Base-by-base conservation (phyloP, 768 basidiomycete genomes). In the Macrolepiota albuminosa region DNA sequence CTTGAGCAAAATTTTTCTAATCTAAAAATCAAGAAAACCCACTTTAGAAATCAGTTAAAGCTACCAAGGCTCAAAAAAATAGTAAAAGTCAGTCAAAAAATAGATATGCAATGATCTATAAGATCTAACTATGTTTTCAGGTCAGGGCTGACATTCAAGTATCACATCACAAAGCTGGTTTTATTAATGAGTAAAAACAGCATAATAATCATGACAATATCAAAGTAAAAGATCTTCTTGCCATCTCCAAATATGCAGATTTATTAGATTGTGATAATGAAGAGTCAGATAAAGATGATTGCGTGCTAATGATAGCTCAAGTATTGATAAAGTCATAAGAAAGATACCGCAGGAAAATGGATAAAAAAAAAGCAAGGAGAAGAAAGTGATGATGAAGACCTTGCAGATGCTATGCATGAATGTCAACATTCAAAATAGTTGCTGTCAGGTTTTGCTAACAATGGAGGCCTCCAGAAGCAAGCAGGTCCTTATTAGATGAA, bases 351-450 rank as follows among this genome's bases (percentile, higher is more conserved):
- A 54, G 33, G 8, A 24, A 40, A 37, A 40, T 54, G 14, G 39
- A 24, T 40, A 24, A 24, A 26, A 42, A 68, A 69, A 52, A 54
- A 67, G 39, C 14, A 26, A 16, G 24, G 2, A 21, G n/a, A 45
- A 45, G 9, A 45, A 21, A 45, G 43, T 4, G 4, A 45, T 24
- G 16, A 21, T 45, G 43, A 45, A 45, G 8, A 45, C 24, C 43
- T 45, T 45, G 21, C 8, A 4, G 21, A 45, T 21, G 43, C 43
- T 21, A 45, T 24, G 4, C 40, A 45, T 21, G n/a, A 9, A 21
- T 4, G 3, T 9, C 43, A 45, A 45, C 43, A 45, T 21, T 45
- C n/a, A 21, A 21, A 21, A 45, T 45, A 2, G n/a, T 45, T 45
- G n/a, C 43, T 8, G 24, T 4, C 21, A 21, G 21, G 21, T 21